Evolutionary conservation across 2,329 filamentous ascomycete genomes (phyloP), one percentile per base, ranked within the genome.

Genomic region (Sphaerulina vaccinii): DNA sequence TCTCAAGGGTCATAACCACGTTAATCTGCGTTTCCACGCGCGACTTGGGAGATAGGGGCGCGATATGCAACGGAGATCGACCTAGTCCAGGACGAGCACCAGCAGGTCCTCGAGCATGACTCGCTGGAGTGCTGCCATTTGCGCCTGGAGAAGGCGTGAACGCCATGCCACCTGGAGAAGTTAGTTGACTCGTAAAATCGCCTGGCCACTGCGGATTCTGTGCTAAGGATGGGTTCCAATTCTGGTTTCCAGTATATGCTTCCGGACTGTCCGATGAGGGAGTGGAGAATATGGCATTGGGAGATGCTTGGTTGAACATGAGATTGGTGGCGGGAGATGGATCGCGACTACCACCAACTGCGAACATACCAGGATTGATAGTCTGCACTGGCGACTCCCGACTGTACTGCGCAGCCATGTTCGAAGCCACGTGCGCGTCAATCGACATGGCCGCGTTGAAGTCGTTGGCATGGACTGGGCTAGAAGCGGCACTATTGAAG

Each of bases 21-120:
- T 88, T 88, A 61, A 97, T 96, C 68, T 97, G 93, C 0, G 93
- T 97, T 74, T 99, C 93, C 15, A 97, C 93, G 18, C 93, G 85
- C 13, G 91, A 96, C 71, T 96, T 97, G 51, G 69, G 61, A 7
- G 66, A 65, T 22, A 70, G 69, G 7, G 68, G 68, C 21, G 66
- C 67, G 43, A 70, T 69, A 49, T 70, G 65, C 24, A 71, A 51
- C 19, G 63, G 58, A 22, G 66, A 68, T 21, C 62, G 54, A 21
- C 66, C 65, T n/a, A 56, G 49, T 22, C 24, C 16, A 29, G 35
- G 9, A 5, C 59, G 56, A 3, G 49, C 39, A 16, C 48, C 50
- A 6, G 52, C 23, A 4, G n/a, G n/a, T n/a, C 46, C 55, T 6
- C 54, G 55, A 23, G 59, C 32, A 7, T 54, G 36, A 8, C 49